Evolutionary conservation across 345 rosid genomes (phyloP), one percentile per base, ranked within the genome.

Genomic region (Pelargonium nanum): DNA sequence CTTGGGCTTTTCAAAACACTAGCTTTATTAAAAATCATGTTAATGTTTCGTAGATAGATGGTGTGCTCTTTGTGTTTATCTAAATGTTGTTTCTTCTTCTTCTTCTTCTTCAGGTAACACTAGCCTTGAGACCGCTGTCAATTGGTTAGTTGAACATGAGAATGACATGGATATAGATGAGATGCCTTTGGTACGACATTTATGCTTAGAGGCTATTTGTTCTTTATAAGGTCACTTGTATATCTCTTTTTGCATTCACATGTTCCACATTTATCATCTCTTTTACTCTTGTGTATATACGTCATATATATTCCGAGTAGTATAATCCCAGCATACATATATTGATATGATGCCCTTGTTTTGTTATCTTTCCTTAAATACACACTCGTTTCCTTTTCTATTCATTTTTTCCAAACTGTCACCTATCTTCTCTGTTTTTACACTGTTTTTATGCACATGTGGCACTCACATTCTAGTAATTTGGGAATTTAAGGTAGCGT

Each of bases 91-190:
- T 56, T 68, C n/a, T n/a, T n/a, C n/a, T n/a, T n/a, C n/a, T 70
- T 59, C 60, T 53, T 45, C n/a, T 66, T 59, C 59, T 62, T 71
- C 68, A 93, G 96, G 97, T 65, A 93, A 85, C 78, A 57, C 78
- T 53, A 83, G 96, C 62, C 67, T 89, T 28, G 99, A 89, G 77
- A 92, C 92, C 73, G 96, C 96, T 65, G 89, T 89, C 57, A 87
- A 89, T 71, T 93, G 99, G 99, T 80, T 93, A 57, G 96, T 93
- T 64, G 96, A 93, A 79, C 99, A 93, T 79, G 99, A 87, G 74
- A 74, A 82, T 77, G 97, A 93, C 64, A 77, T 85, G 10, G 96
- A 93, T 64, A 77, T 89, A 62, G 97, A 93, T 75, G 79, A 93
- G 71, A 79, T 89, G 85, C 97, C 91, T 58, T 65, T 84, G 97